Evolutionary conservation across 495 filamentous ascomycete species (phyloP).

Genomic region (Penicillium psychrofluorescens): DNA sequence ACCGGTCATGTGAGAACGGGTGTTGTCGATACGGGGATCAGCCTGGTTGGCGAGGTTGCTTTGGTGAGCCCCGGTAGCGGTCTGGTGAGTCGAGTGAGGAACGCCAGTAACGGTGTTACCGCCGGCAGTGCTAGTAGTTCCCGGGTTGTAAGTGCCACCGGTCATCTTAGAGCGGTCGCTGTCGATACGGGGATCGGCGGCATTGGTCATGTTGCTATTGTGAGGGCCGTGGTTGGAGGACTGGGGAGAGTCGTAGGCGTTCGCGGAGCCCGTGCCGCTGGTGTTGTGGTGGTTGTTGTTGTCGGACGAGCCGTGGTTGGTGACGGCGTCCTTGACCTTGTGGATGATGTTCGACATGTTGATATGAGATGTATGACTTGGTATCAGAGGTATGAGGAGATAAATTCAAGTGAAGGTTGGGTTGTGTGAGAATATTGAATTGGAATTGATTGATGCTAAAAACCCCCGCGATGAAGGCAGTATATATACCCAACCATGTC

Average conservation of each 20-base stretch:
- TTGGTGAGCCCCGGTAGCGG: slow-evolving; percentile 16
- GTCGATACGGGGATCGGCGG: slow-evolving; percentile 13
- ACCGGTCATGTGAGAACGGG: too few species aligned
- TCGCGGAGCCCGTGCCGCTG: not conserved
- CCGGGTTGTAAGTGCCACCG: not conserved
- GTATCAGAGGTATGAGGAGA: not conserved
- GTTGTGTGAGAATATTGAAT: not conserved
- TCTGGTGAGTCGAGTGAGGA: too few species aligned
- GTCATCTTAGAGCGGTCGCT: slow-evolving; percentile 3
- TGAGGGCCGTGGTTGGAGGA: slow-evolving; percentile 13
- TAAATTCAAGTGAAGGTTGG: not conserved
- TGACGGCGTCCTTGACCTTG: slow-evolving; percentile 61
- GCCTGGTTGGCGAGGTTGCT: slow-evolving; percentile 30
- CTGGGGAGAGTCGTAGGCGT: slow-evolving; percentile 2
- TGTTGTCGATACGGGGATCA: slow-evolving; percentile 44
- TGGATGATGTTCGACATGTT: slow-evolving; percentile 59
- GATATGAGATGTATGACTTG: slow-evolving; percentile 3
- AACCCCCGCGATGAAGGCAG: too few species aligned
- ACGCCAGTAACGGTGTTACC: too few species aligned
- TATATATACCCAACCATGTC: too few species aligned
- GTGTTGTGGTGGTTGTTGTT: not conserved
- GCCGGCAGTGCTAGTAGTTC: not conserved
- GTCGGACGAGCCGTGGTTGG: slow-evolving; percentile 23
- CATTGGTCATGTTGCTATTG: slow-evolving; percentile 13
- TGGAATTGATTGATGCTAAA: too few species aligned